Base-by-base conservation (phyloP, 805 yeast genomes). In the Wickerhamiella nectarea region DNA sequence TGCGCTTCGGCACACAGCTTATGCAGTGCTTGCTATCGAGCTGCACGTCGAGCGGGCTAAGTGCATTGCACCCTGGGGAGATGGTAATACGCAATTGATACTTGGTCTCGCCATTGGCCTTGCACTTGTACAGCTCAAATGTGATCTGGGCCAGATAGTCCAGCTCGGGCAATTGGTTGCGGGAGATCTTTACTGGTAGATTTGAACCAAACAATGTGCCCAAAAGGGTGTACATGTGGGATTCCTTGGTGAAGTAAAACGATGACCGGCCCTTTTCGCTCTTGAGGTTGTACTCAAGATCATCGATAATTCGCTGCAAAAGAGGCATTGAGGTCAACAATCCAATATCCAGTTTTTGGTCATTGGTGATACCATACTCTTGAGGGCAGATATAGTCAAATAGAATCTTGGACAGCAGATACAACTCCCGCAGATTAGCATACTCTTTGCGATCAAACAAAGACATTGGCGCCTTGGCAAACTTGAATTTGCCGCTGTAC, bases 321-420 rank as follows among this genome's bases (percentile, higher is more conserved):
- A 91, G 70, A 1, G 99, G 99, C 55, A 91, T 70, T 2, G 95
- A 84, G 0, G 99, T 91, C 53, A 91, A 67, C 46, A 91, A 67
- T 4, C 99, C 99, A 64, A 91, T 91, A 59, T 91, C 99, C 48
- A 91, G 71, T 58, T 91, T 91, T 61, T 91, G 98, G 55, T 80
- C 79, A 56, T 86, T 94, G 51, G 87, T 85, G 53, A 91, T 91
- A 50, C 99, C 99, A 59, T 91, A 91, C 59, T 91, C 99, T 61
- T 91, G 97, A 8, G 99, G 99, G 63, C 97, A 91, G 39, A 91
- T 86, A 57, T 89, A 91, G 63, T 91, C 99, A 65, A 91, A 91
- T 49, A 91, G 65, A 6, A 91, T 95, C 60, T 91, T 93, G 0
- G 95, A 83, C 45, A 91, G 69, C 50, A 89, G 70, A 59, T 87